Base-by-base conservation (phyloP, 2,329 filamentous ascomycete genomes). In the Botrytis sinoallii region DNA sequence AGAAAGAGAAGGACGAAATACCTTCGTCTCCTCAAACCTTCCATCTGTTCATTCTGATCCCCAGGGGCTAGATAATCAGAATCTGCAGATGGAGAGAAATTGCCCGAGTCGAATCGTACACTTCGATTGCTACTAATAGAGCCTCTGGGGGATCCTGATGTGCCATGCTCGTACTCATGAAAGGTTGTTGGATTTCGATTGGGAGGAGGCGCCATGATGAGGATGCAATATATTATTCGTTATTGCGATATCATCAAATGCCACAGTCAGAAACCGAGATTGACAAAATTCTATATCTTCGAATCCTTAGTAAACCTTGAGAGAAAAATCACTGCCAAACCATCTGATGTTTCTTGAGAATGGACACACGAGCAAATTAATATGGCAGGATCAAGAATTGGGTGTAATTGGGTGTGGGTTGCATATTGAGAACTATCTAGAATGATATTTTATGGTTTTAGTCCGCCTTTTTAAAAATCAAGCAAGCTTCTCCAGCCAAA, bases 121-220 rank as follows among this genome's bases (percentile, higher is more conserved):
- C 79, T 81, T 55, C 80, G 75, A 46, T 69, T 57, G 20, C 76
- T 77, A 57, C 79, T 80, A 5, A 81, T 73, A 63, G 80, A 81
- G 42, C 77, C 73, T 76, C 79, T 75, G 59, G 78, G 77, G 14
- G 78, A 77, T 18, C 38, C 48, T 42, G 70, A 72, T 48, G 79
- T 79, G 1, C 80, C 80, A 77, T 81, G 80, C 64, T 81, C 78
- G 70, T 82, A 82, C 46, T 81, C 80, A 61, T 81, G 78, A 75
- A 78, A 81, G 57, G 75, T 80, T 12, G 73, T 77, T 25, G 80
- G 80, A 68, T 79, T 81, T 55, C 66, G 66, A 59, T 44, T 69
- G 6, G 66, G n/a, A 32, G 70, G 70, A n/a, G n/a, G 59, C 18
- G 70, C 61, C 70, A 72, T 72, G n/a, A 52, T 63, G 65, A 40